Conservation (phyloP, 805 yeast genomes). For the Candida fluviatilis region DNA sequence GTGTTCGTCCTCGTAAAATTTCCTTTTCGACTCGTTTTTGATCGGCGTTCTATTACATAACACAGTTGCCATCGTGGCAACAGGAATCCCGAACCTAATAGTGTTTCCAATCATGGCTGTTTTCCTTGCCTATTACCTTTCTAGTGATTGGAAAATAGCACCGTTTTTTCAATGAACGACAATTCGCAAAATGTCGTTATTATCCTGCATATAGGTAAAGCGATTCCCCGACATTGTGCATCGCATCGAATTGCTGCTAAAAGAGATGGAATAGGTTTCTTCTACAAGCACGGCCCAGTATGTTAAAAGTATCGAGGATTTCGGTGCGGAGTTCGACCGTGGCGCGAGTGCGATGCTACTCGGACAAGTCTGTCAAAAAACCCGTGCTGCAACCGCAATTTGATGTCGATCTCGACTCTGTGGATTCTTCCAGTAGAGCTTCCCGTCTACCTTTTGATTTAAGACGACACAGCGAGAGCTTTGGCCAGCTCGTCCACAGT, state of each 20-base stretch:
- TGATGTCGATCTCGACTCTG: not conserved
- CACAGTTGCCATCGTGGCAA: not conserved
- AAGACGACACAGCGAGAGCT: conserved; percentile 18
- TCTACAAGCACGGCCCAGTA: not conserved
- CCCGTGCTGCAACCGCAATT: not conserved
- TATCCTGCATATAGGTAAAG: not conserved
- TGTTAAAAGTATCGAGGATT: not conserved
- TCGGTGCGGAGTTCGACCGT: not conserved
- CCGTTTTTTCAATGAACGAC: not conserved
- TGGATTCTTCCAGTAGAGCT: not conserved
- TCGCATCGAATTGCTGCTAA: not conserved
- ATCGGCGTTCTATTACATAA: not conserved
- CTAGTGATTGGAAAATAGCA: not conserved
- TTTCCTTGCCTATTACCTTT: no score
- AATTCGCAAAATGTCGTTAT: not conserved
- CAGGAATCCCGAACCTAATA: conserved; percentile 4
- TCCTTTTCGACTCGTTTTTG: conserved; percentile 25
- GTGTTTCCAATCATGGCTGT: not conserved
- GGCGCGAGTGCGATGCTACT: not conserved
- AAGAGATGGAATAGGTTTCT: no score
- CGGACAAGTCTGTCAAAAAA: not conserved
- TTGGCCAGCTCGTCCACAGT: conserved; percentile 5
- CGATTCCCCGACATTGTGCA: not conserved
- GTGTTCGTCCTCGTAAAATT: conserved; percentile 49
- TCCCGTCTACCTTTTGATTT: conserved; percentile 15